A percentile compares a stretch with the other conserved stretches of the same genome.
phyloP scores from a whole-genome alignment of 2,329 filamentous ascomycete species.

The Ascomycota sp. region DNA sequence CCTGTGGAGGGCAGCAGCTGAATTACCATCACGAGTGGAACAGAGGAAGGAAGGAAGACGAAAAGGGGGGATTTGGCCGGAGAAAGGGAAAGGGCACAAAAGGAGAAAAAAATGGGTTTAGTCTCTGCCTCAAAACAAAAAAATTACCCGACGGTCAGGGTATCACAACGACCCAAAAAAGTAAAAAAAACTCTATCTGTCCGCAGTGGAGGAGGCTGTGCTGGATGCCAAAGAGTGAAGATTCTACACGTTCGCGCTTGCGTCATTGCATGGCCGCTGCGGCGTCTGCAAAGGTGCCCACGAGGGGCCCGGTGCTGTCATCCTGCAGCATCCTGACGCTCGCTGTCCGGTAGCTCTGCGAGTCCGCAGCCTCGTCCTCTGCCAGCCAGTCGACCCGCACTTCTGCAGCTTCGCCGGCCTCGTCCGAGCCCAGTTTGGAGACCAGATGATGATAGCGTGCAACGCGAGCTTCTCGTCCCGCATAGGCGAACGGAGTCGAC shows the following conservation, averaged over 20 bases:
- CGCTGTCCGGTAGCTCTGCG: slow-evolving; percentile 16
- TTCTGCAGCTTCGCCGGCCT: slow-evolving; percentile 16
- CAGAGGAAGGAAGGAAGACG: background rate
- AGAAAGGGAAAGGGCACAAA: background rate
- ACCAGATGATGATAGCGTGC: slow-evolving; percentile 41
- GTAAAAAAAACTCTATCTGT: background rate
- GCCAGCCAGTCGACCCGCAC: slow-evolving; percentile 34
- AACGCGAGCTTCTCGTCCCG: slow-evolving; percentile 33
- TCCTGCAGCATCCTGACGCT: slow-evolving; percentile 14
- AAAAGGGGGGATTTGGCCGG: too few relatives aligned
- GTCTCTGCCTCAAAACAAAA: background rate
- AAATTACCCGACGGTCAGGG: too few relatives aligned
- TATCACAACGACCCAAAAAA: background rate
- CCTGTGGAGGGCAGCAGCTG: too few relatives aligned
- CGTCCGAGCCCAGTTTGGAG: slow-evolving; percentile 32
- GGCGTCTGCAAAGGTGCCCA: slow-evolving; percentile 40
- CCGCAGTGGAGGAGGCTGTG: background rate
- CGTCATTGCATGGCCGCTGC: slow-evolving; percentile 26
- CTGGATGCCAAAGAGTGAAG: too few relatives aligned
- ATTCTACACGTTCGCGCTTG: background rate
- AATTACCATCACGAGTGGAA: too few relatives aligned
- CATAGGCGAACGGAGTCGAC: slow-evolving; percentile 22
- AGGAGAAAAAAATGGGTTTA: background rate
- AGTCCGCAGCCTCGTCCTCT: slow-evolving; percentile 30
- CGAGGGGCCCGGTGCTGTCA: slow-evolving; percentile 21